A percentile compares a stretch with the other conserved stretches of the same genome.
Evolutionary conservation across 139 green algal genomes (phyloP).

Genomic region (Micractinium conductrix): DNA sequence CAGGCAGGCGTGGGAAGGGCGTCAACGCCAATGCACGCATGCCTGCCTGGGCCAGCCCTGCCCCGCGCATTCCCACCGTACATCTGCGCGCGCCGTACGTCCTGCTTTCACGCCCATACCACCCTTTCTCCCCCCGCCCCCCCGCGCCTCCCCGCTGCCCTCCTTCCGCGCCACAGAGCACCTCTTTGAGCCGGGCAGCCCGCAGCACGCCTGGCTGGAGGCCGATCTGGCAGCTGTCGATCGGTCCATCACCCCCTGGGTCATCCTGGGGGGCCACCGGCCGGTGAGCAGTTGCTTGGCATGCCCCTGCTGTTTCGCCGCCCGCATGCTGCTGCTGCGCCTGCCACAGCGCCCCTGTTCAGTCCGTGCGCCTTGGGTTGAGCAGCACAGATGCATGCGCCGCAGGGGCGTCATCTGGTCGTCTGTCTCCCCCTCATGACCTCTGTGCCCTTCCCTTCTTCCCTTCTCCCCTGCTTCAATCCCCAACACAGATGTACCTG

Average conservation of each 20-base stretch:
- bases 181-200: conserved; percentile 56
- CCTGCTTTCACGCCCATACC: too few species aligned
- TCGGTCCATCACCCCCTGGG: conserved; percentile 70
- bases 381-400: too few species aligned
- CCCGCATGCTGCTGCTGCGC: neutral
- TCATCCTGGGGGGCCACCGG: conserved; percentile 74
- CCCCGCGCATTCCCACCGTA: too few species aligned
- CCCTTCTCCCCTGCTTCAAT: too few species aligned
- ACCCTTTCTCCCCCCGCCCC: too few species aligned
- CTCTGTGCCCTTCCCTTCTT: too few species aligned
- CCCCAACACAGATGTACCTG: conserved; percentile 40
- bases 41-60: too few species aligned
- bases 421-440: too few species aligned
- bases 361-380: too few species aligned
- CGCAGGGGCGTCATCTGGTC: too few species aligned
- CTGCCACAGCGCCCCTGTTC: neutral
- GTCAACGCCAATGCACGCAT: neutral
- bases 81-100: too few species aligned
- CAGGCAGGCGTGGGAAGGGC: too few species aligned
- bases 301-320: neutral
- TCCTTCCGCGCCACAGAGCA: conserved; percentile 58
- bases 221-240: conserved; percentile 59
- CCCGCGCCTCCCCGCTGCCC: neutral
- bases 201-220: conserved; percentile 54
- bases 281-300: conserved; percentile 47